Percentiles rank a stretch among this genome's conserved stretches.
Evolutionary conservation across 2,329 filamentous ascomycete species (phyloP).

Genomic region (Tolypocladium paradoxum): DNA sequence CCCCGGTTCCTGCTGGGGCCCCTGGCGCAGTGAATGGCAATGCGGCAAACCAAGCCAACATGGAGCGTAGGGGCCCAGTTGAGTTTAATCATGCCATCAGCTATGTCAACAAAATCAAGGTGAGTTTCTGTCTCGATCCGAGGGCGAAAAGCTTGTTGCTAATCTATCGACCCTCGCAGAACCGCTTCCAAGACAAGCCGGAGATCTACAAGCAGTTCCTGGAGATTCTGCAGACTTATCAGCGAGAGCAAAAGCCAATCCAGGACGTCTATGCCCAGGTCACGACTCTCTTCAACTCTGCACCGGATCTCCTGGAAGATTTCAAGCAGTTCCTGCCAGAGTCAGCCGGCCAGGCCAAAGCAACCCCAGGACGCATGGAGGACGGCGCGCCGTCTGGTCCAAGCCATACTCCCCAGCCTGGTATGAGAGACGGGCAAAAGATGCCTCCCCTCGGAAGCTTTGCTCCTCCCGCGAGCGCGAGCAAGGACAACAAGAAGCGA

Average conservation of each 20-base stretch:
- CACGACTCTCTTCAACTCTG: conserved; percentile 83
- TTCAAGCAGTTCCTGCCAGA: conserved; percentile 98
- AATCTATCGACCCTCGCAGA: conserved; percentile 40
- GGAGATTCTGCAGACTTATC: conserved; percentile 95
- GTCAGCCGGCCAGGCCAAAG: conserved; percentile 49
- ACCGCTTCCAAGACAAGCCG: conserved; percentile 89
- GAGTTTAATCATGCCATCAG: conserved; percentile 99
- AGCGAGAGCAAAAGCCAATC: conserved; percentile 94
- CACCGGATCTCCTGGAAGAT: conserved; percentile 89
- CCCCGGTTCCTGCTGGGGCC: conserved; percentile 45
- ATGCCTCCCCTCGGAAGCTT: conserved; percentile 95
- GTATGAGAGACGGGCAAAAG: conserved; percentile 53
- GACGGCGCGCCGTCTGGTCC: conserved; percentile 30
- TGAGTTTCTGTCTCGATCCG: conserved; percentile 28
- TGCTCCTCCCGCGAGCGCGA: conserved; percentile 67
- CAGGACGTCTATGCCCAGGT: conserved; percentile 98
- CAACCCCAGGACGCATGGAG: conserved; percentile 48
- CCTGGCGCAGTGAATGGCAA: conserved; percentile 51
- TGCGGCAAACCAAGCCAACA: conserved; percentile 45
- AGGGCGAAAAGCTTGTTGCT: conserved; percentile 2
- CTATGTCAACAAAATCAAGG: conserved; percentile 99
- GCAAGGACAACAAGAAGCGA: conserved; percentile 85
- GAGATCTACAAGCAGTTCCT: conserved; percentile 99
- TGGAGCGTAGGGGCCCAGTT: conserved; percentile 85
- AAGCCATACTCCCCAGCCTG: conserved; percentile 45